Evolutionary conservation across 768 basidiomycete species (phyloP), one percentile per base, ranked within the genome.

Genomic region (Saitozyma podzolica): DNA sequence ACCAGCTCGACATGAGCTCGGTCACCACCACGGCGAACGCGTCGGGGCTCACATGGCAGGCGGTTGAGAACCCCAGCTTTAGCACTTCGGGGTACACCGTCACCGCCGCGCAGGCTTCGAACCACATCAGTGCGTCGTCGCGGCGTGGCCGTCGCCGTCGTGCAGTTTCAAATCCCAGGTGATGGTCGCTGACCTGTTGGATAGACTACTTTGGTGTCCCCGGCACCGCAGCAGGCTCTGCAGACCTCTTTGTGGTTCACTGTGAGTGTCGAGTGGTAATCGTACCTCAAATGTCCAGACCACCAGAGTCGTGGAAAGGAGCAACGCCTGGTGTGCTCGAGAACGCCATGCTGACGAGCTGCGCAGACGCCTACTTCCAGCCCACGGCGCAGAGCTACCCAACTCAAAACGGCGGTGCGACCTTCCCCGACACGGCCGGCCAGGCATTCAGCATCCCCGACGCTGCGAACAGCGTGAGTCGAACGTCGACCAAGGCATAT

Each of bases 231-330:
- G 84, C 88, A 17, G 91, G 91, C 10, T 85, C 83, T 47, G 88
- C 86, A 2, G 82, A 86, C 57, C 88, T 93, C 61, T 94, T 90
- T 67, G 90, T 93, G 37, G 89, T 94, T 63, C 92, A 94, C 78
- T 94, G 90, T 89, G 70, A 68, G 88, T 82, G 14, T 42, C 5
- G 29, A 29, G 29, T 29, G 29, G 2, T 5, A 5, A 29, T 29
- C 29, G 29, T 29, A 29, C 29, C 5, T 29, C 29, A 29, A 29
- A 5, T 29, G 29, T 29, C 29, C 29, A 29, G 5, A 29, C 5
- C 29, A 29, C 29, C 29, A 29, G 29, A 29, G 29, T 29, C 29
- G 2, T 29, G 2, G 16, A 13, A 6, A 17, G 6, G 2, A 14
- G 47, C 39, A 52, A 2, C 17, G 3, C 7, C 51, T 43, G n/a